Evolutionary conservation across 2,329 filamentous ascomycete genomes (phyloP), one percentile per base, ranked within the genome.

Genomic region (Chaetothyriales sp.): DNA sequence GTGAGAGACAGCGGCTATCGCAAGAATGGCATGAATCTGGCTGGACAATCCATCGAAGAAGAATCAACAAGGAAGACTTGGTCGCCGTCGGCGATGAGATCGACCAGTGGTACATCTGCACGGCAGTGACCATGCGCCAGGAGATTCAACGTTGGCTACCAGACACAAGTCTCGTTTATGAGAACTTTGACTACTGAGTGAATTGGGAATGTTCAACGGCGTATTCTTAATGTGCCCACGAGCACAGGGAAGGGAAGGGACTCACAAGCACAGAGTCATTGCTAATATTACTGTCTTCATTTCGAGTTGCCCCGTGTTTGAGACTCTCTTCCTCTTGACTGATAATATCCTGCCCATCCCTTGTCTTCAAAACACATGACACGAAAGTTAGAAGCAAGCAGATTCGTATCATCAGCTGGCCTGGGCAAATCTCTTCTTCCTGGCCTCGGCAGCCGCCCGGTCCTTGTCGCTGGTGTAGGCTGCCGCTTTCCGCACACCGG

Each of bases 41-140:
- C 28, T 66, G 64, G 1, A 55, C 51, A 2, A 55, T 77, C 2
- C 54, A 71, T 44, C 62, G 60, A 49, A 66, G 77, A 32, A 69
- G 78, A 47, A 63, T 81, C 25, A 50, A 55, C 8, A 68, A 70
- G 43, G 56, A 55, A 1, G 78, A 82, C 64, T 26, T 78, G 6
- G 60, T 63, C 15, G 51, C 64, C 3, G 55, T 66, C 1, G 59
- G 64, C 42, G 65, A 66, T 2, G 46, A 47, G 2, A 51, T 57
- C n/a, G 60, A 66, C 9, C 71, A 63, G 44, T 83, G 77, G 73
- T 83, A 80, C 65, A 54, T 83, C 5, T 83, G 80, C 62, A 75
- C 77, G 0, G 73, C 74, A 0, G 66, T 68, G 18, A 56, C 57
- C 8, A 64, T 83, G 58, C 70, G 75, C 51, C 72, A 70, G 48